Conservation (phyloP, 2,329 filamentous ascomycete species). For the Talaromyces rugulosus region DNA sequence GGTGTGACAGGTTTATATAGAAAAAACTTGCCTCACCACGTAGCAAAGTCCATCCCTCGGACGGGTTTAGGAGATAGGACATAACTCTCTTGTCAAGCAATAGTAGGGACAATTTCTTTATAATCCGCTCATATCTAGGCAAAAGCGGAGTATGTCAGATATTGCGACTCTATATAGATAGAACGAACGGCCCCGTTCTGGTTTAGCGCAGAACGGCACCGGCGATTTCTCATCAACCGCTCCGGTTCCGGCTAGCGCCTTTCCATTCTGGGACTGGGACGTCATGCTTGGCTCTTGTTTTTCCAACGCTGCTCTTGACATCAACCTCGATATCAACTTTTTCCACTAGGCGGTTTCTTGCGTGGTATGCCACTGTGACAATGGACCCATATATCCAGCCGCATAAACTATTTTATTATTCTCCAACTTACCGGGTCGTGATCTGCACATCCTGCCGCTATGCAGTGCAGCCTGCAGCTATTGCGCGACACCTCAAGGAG, state of each 20-base stretch:
- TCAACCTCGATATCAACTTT: too few species aligned
- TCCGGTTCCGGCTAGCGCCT: background rate
- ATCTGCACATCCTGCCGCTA: conserved; percentile 23
- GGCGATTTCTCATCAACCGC: background rate
- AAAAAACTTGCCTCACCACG: background rate
- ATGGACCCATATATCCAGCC: background rate
- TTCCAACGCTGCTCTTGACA: too few species aligned
- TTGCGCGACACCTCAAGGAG: conserved; percentile 27
- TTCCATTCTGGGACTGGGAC: background rate
- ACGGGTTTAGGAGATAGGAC: background rate
- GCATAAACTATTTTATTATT: conserved; percentile 17
- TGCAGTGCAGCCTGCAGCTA: conserved; percentile 22
- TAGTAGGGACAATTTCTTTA: background rate
- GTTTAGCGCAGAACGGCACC: conserved; percentile 2
- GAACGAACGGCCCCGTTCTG: conserved; percentile 5
- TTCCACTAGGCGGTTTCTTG: too few species aligned
- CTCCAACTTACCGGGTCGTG: conserved; percentile 15
- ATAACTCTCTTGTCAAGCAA: background rate
- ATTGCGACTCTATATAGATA: background rate
- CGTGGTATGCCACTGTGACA: background rate
- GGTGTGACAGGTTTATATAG: background rate
- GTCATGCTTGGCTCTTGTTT: background rate
- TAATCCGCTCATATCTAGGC: too few species aligned
- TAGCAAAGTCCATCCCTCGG: background rate
- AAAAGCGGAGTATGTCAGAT: too few species aligned